A percentile compares a stretch with the other conserved stretches of the same genome.
Conservation (phyloP, 1,284 basidiomycete species). For the Sanguinoderma infundibulare region DNA sequence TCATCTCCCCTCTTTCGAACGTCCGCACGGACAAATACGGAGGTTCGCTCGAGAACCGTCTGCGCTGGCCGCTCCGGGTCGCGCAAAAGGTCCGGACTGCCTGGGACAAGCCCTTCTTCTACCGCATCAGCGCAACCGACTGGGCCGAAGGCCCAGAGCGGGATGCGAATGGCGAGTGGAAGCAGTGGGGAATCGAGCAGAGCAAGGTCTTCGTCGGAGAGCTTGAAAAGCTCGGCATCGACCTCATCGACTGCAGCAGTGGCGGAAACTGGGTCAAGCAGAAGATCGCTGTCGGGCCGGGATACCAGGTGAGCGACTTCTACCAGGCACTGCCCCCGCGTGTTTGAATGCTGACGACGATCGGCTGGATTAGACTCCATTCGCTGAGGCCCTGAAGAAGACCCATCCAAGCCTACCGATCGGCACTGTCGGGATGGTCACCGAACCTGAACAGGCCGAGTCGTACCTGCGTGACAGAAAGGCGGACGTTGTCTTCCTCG, state of each 20-base stretch:
- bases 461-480: conserved; percentile 66
- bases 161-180: conserved; percentile 58
- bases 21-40: conserved; percentile 72
- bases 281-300: conserved; percentile 60
- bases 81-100: conserved; percentile 54
- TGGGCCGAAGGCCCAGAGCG: conserved; percentile 78
- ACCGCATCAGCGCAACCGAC: conserved; percentile 76
- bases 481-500: conserved; percentile 73
- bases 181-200: conserved; percentile 81
- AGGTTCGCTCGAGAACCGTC: conserved; percentile 75
- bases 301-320: conserved; percentile 59
- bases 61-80: conserved; percentile 69
- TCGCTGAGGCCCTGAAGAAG: conserved; percentile 72
- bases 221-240: conserved; percentile 66
- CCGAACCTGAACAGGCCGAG: conserved; percentile 66
- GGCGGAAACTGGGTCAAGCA: conserved; percentile 73
- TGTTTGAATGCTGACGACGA: background rate
- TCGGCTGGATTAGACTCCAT: conserved; percentile 54
- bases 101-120: conserved; percentile 78
- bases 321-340: background rate
- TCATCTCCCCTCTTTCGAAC: conserved; percentile 77
- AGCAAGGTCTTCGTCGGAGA: conserved; percentile 62
- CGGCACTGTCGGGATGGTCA: conserved; percentile 79
- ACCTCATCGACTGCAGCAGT: conserved; percentile 73
- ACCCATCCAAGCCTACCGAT: conserved; percentile 59